Percentiles rank a stretch among this genome's conserved stretches.
phyloP scores from a whole-genome alignment of 2,329 filamentous ascomycete genomes.

The Nemania abortiva region DNA sequence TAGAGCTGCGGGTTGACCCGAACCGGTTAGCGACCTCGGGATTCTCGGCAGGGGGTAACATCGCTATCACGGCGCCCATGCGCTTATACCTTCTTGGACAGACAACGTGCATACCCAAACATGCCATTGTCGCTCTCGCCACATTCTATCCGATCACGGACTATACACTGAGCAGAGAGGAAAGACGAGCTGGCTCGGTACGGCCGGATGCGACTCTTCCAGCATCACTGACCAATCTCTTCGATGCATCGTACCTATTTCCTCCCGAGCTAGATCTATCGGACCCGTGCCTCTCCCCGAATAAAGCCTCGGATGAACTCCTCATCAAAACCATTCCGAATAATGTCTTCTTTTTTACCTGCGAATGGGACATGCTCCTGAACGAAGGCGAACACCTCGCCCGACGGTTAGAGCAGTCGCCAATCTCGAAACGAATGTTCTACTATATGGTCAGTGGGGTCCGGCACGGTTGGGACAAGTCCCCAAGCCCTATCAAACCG shows the following conservation, averaged over 20 bases:
- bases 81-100: slow-evolving; percentile 50
- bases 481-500: slow-evolving; percentile 68
- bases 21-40: slow-evolving; percentile 69
- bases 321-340: slow-evolving; percentile 61
- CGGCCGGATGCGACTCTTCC: slow-evolving; percentile 70
- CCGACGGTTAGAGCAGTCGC: slow-evolving; percentile 62
- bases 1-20: slow-evolving; percentile 69
- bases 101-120: slow-evolving; percentile 52
- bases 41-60: slow-evolving; percentile 72
- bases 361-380: slow-evolving; percentile 75
- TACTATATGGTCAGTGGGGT: slow-evolving; percentile 70
- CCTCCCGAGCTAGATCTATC: slow-evolving; percentile 62
- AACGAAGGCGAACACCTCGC: slow-evolving; percentile 71
- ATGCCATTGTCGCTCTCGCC: slow-evolving; percentile 64
- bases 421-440: slow-evolving; percentile 66
- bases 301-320: slow-evolving; percentile 65
- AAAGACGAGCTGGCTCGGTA: slow-evolving; percentile 66
- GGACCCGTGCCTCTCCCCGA: slow-evolving; percentile 69
- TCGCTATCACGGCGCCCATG: slow-evolving; percentile 61
- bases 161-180: slow-evolving; percentile 67
- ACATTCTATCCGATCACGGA: slow-evolving; percentile 74
- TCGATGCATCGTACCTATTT: slow-evolving; percentile 72
- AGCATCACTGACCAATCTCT: slow-evolving; percentile 69
- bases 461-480: slow-evolving; percentile 75
- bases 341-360: slow-evolving; percentile 69